Evolutionary conservation across 1,139 yeast genomes (phyloP).

Genomic region (Pichia inconspicua): DNA sequence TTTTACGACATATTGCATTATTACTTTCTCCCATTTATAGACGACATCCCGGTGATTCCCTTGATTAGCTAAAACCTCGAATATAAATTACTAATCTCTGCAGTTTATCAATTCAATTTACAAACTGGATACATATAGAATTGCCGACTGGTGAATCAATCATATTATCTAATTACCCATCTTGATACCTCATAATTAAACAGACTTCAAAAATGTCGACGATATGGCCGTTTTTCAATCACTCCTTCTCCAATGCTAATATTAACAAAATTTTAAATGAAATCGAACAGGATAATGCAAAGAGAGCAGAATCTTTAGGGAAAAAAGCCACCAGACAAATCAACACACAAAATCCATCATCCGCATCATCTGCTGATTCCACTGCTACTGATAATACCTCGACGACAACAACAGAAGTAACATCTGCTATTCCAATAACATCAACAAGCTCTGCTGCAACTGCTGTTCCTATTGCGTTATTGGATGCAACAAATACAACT

Average conservation of each 20-base stretch:
- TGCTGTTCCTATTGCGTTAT: slow-evolving; percentile 3
- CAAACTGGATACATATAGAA: too few species aligned
- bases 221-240: slow-evolving; percentile 31
- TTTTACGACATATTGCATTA: not conserved
- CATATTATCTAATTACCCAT: not conserved
- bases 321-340: not conserved
- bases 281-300: slow-evolving; percentile 20
- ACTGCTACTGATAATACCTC: slow-evolving; percentile 3
- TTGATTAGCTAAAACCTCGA: not conserved
- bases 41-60: not conserved
- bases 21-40: not conserved
- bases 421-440: slow-evolving; percentile 1
- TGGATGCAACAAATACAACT: not conserved
- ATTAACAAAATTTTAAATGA: slow-evolving; percentile 28
- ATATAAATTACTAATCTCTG: too few species aligned
- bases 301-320: slow-evolving; percentile 1
- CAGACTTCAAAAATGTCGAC: slow-evolving; percentile 22
- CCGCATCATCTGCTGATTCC: slow-evolving; percentile 2
- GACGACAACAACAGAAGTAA: slow-evolving; percentile 4
- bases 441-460: slow-evolving; percentile 1
- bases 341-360: not conserved
- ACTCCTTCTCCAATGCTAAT: slow-evolving; percentile 28
- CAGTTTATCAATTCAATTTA: too few species aligned
- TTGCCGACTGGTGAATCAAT: too few species aligned
- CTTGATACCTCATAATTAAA: not conserved